Evolutionary conservation across 805 yeast species (phyloP).

Genomic region (Peterozyma toletana): DNA sequence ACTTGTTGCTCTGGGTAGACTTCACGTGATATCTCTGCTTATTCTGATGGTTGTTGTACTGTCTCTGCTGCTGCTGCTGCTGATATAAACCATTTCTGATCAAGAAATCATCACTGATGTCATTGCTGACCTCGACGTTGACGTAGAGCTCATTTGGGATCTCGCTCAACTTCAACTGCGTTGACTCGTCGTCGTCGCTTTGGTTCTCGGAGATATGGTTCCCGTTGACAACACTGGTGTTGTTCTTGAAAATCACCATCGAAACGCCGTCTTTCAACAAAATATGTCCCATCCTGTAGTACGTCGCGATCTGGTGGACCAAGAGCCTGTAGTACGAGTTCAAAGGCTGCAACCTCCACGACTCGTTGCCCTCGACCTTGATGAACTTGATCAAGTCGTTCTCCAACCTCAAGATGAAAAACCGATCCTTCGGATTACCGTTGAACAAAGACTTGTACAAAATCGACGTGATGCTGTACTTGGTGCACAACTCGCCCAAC

Average conservation of each 20-base stretch:
- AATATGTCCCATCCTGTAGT: constrained; percentile 54
- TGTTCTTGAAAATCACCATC: constrained; percentile 29
- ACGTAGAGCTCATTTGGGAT: constrained; percentile 12
- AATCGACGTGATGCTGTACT: constrained; percentile 10
- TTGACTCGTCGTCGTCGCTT: constrained; percentile 24
- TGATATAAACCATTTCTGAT: constrained; percentile 5
- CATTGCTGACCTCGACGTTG: constrained; percentile 6
- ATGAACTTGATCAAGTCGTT: constrained; percentile 38
- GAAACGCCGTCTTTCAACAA: constrained; percentile 44
- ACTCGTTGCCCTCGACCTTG: constrained; percentile 24
- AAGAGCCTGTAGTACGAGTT: constrained; percentile 64
- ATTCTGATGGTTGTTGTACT: background rate
- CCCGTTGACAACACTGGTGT: constrained; percentile 27
- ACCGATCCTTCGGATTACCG: constrained; percentile 32
- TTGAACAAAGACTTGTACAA: constrained; percentile 29
- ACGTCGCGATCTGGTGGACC: constrained; percentile 65
- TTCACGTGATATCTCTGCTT: background rate
- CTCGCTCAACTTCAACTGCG: constrained; percentile 20
- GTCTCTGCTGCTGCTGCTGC: constrained; percentile 1
- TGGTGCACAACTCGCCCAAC: constrained; percentile 14
- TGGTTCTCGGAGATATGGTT: constrained; percentile 23
- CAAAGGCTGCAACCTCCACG: constrained; percentile 42
- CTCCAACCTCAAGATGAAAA: constrained; percentile 43
- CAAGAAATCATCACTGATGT: constrained; percentile 8
- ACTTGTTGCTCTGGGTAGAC: background rate